Percentiles rank a stretch among this genome's conserved stretches.
Conservation (phyloP, 495 filamentous ascomycete species). For the Aspergillus campestris region DNA sequence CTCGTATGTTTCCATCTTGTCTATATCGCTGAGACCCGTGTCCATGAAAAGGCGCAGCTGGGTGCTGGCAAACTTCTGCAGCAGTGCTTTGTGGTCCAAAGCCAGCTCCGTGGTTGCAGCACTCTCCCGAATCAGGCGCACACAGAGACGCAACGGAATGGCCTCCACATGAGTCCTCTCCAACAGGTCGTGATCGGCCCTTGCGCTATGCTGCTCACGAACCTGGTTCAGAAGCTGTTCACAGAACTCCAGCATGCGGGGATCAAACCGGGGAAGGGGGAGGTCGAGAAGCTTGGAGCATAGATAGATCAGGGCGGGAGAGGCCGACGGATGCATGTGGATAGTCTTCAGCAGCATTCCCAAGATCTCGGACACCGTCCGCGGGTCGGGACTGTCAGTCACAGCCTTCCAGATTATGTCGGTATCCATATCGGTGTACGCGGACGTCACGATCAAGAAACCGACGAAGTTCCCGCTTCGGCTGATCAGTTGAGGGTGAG, state of each 20-base stretch:
- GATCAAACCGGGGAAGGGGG: constrained; percentile 52
- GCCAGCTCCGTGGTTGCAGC: constrained; percentile 29
- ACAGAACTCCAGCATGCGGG: constrained; percentile 42
- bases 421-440: constrained; percentile 62
- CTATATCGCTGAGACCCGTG: constrained; percentile 39
- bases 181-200: constrained; percentile 8
- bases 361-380: constrained; percentile 71
- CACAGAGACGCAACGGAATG: constrained; percentile 42
- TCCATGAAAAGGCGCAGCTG: constrained; percentile 45
- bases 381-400: constrained; percentile 72
- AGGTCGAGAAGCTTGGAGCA: constrained; percentile 64
- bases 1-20: constrained; percentile 46
- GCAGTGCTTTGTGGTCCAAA: constrained; percentile 28
- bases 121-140: constrained; percentile 62
- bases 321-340: constrained; percentile 40
- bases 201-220: constrained; percentile 22
- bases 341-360: constrained; percentile 64
- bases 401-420: constrained; percentile 82
- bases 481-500: constrained; percentile 80
- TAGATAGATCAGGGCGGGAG: constrained; percentile 55
- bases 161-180: constrained; percentile 22
- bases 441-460: constrained; percentile 75
- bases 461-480: constrained; percentile 77
- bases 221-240: constrained; percentile 30
- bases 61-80: constrained; percentile 51